Evolutionary conservation across 2,329 filamentous ascomycete species (phyloP), one percentile per base, ranked within the genome.

Genomic region (Colletotrichum shisoi): DNA sequence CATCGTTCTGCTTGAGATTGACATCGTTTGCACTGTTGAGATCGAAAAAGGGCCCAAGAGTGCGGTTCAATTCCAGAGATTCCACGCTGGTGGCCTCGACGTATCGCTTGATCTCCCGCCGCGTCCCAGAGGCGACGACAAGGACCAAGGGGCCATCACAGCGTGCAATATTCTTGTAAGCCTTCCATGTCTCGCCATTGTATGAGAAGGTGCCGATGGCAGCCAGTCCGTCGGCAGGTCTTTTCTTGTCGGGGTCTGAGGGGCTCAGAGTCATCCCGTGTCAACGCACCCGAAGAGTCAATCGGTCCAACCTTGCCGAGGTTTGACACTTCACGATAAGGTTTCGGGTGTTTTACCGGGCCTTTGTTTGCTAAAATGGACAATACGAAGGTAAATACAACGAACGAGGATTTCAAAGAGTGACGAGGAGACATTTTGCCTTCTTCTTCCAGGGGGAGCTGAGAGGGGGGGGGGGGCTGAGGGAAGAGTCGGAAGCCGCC

Each of bases 1-100:
- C 49, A 8, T 62, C 40, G 40, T 62, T 62, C 37, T 54, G 48
- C 59, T 54, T 53, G 1, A 62, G 59, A 11, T 62, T 62, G n/a
- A 62, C 27, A 2, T 54, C 59, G 27, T 54, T 45, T 34, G 59
- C 49, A 31, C 48, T 24, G 15, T 62, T 49, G 0, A 62, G 39
- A 13, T 37, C 49, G 12, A 62, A 62, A 24, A 54, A 54, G 2
- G 40, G 19, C n/a, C 40, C 17, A 5, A 62, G 49, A 0, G 49
- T 62, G 5, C 59, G 8, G 40, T 62, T 62, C 21, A 62, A n/a
- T 8, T 21, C 24, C 17, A 54, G n/a, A 3, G 59, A 49, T 17
- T 62, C 59, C 17, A 42, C 49, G 3, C 24, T 54, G 0, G 59
- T 44, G 15, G 59, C 48, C 31, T 62, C 59, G 27, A 62, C 59